Evolutionary conservation across 2,329 filamentous ascomycete genomes (phyloP).

Genomic region (Neofusicoccum cordaticola): DNA sequence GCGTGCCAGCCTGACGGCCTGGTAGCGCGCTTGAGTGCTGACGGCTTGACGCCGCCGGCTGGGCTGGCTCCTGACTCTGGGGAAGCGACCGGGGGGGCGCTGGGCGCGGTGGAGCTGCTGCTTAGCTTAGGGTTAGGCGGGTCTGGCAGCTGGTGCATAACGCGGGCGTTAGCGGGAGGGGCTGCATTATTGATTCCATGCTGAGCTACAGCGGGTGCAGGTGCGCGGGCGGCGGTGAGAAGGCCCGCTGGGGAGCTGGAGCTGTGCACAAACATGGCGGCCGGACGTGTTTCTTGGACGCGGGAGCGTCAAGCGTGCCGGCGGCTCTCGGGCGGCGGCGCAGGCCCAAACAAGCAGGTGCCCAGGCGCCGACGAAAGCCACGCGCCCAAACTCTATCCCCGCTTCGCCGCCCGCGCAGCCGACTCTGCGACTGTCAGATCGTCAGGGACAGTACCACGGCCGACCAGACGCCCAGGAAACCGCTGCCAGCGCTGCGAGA

Average conservation of each 20-base stretch:
- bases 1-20: background rate
- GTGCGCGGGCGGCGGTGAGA: background rate
- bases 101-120: background rate
- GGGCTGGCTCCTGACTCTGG: background rate
- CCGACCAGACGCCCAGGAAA: background rate
- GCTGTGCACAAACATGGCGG: too few relatives aligned
- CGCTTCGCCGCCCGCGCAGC: too few relatives aligned
- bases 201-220: background rate
- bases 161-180: background rate
- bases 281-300: too few relatives aligned
- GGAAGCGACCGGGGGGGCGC: background rate
- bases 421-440: background rate
- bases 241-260: too few relatives aligned
- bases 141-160: background rate
- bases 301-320: background rate
- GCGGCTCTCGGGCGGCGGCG: background rate
- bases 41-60: background rate
- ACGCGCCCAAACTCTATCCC: background rate
- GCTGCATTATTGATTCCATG: slow-evolving; percentile 3
- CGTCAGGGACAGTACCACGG: slow-evolving; percentile 6
- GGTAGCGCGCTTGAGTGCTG: background rate
- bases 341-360: background rate
- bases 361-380: background rate
- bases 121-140: background rate
- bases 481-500: background rate